These are phyloP conservation scores for Sporobolus alterniflorus DNA, from an alignment of 202 grass and related monocot species.

Conservation along the genomic window DNA sequence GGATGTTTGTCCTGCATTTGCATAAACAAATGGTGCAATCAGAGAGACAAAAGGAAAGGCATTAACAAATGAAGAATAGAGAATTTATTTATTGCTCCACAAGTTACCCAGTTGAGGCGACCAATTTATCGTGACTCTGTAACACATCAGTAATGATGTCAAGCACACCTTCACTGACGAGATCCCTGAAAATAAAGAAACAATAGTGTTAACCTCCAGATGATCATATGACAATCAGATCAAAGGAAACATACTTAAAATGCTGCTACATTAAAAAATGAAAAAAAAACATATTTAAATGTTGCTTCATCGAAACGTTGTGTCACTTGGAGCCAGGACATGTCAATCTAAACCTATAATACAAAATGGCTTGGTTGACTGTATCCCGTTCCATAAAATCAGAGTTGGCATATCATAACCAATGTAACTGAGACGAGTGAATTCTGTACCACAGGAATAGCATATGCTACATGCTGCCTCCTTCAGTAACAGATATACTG, in stretches of 20 bases:
- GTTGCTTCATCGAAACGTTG: not conserved
- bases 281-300: conserved; percentile 33
- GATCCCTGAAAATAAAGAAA: conserved; percentile 62
- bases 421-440: not conserved
- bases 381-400: not conserved
- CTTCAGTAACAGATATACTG: conserved; percentile 3
- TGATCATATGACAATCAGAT: conserved; percentile 12
- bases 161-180: conserved; percentile 72
- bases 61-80: conserved; percentile 19
- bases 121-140: conserved; percentile 77
- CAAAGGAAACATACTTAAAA: conserved; percentile 38
- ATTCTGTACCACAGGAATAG: not conserved
- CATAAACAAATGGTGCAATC: conserved; percentile 23
- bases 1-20: conserved; percentile 73
- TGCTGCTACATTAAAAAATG: not conserved
- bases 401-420: not conserved
- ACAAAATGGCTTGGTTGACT: not conserved
- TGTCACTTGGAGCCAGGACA: not conserved
- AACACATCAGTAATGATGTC: conserved; percentile 82
- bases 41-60: conserved; percentile 16
- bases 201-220: conserved; percentile 4
- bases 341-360: conserved; percentile 14
- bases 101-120: conserved; percentile 84
- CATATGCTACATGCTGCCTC: conserved; percentile 1
- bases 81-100: not conserved